Percentiles rank a stretch among this genome's conserved stretches.
Evolutionary conservation across 768 basidiomycete species (phyloP).

Genomic region (Hebeloma cylindrosporum): DNA sequence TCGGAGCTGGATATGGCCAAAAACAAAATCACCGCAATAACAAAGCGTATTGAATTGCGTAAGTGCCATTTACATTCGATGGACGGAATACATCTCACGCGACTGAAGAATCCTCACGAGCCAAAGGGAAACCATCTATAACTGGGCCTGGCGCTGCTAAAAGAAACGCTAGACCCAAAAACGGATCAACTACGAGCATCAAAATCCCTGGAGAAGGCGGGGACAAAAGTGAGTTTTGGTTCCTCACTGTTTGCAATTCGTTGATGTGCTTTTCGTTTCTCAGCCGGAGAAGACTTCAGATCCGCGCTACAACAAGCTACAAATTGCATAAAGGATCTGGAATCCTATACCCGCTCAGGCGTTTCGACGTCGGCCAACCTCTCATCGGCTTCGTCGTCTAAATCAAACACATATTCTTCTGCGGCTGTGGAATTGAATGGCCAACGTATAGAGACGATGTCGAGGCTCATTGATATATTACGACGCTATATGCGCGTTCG

Average conservation of each 20-base stretch:
- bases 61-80: slow-evolving; percentile 21
- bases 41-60: slow-evolving; percentile 57
- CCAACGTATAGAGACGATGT: slow-evolving; percentile 63
- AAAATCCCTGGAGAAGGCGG: slow-evolving; percentile 23
- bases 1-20: slow-evolving; percentile 76
- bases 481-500: slow-evolving; percentile 73
- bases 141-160: slow-evolving; percentile 13
- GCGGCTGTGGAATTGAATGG: slow-evolving; percentile 47
- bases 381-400: slow-evolving; percentile 36
- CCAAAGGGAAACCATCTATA: slow-evolving; percentile 12
- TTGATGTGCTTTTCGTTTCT: not conserved
- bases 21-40: slow-evolving; percentile 68
- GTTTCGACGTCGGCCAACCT: slow-evolving; percentile 30
- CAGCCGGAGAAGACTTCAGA: slow-evolving; percentile 65
- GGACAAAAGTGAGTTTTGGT: slow-evolving; percentile 39
- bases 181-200: slow-evolving; percentile 17
- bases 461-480: slow-evolving; percentile 60
- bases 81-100: not conserved
- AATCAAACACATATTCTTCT: slow-evolving; percentile 23
- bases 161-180: slow-evolving; percentile 14
- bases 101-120: slow-evolving; percentile 36
- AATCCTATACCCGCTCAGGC: slow-evolving; percentile 42
- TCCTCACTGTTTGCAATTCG: not conserved
- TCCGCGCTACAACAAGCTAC: slow-evolving; percentile 68
- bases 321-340: slow-evolving; percentile 55